These are phyloP conservation scores for Colletotrichum siamense DNA, from an alignment of 2,329 filamentous ascomycete species.

Conservation along the genomic window DNA sequence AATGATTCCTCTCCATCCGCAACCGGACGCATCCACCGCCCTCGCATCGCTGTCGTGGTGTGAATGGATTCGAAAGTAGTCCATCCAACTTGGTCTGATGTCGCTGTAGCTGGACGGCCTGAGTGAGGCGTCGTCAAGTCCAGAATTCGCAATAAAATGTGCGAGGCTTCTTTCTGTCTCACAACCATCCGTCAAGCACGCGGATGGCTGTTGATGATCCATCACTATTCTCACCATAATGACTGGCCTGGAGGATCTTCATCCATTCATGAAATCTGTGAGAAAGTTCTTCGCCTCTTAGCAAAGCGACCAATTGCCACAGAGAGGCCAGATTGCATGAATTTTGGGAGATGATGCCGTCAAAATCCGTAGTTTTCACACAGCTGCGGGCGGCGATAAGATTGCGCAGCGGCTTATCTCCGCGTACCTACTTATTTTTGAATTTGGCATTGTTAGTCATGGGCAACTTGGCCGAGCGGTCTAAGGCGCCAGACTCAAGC, in stretches of 20 bases:
- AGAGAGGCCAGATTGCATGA: not conserved
- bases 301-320: not conserved
- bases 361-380: not conserved
- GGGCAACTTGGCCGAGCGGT: conserved; percentile 3
- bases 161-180: not conserved
- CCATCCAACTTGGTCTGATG: not conserved
- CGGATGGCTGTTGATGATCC: not conserved
- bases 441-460: accelerated
- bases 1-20: not conserved
- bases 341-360: not conserved
- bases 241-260: not conserved
- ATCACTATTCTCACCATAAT: not conserved
- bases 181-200: not conserved
- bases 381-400: not conserved
- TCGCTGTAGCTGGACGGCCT: not conserved
- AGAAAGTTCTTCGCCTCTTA: not conserved
- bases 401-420: not conserved
- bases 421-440: not conserved
- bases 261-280: not conserved
- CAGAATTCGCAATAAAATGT: not conserved
- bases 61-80: not conserved
- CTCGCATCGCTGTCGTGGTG: not conserved
- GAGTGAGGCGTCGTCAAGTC: not conserved
- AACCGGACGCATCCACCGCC: not conserved
- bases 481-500: conserved; percentile 6